Evolutionary conservation across 1,139 yeast genomes (phyloP), one percentile per base, ranked within the genome.

Genomic region (Blastobotrys aristatus): DNA sequence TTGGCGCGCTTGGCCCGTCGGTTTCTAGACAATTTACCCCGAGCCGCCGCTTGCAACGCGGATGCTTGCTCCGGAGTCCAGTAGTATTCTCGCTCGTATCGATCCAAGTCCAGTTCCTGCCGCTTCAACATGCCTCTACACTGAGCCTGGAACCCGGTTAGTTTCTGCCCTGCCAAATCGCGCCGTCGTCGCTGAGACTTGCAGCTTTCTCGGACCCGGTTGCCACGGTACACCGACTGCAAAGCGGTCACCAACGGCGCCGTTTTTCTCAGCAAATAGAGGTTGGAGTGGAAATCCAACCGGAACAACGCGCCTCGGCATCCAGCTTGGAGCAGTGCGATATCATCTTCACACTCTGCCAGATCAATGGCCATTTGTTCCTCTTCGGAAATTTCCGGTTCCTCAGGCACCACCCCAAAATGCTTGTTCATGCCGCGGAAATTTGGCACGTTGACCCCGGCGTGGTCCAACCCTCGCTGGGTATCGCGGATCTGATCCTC

Each of bases 401-500:
- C 48, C 17, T 52, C 50, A 17, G 55, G 56, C 11, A 52, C 49
- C 3, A 37, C 54, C 27, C 59, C 64, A 40, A 69, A 66, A 44
- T 70, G 72, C 31, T 64, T 58, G 41, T 61, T 63, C 65, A 71
- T 65, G 18, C 64, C 65, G n/a, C 61, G 63, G 55, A 72, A 71
- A 50, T 72, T 70, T 1, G 75, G 75, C 50, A 72, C 54, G 10
- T 43, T 47, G 20, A 65, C 58, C 0, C 74, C 75, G 6, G 65
- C 59, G n/a, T 69, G 67, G 38, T 77, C 79, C 46, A 87, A 71
- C 2, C 83, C 79, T 43, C 81, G 71, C 61, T 84, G 87, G 14
- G 96, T 85, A 33, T 72, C 71, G 44, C 75, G 71, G 27, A 92
- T 72, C 52, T 88, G 96, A 13, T 77, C 83, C 14, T 79, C 82